These are phyloP conservation scores for Ophiocordyceps camponoti-saundersi DNA, from an alignment of 2,329 filamentous ascomycete genomes.

Conservation along the genomic window DNA sequence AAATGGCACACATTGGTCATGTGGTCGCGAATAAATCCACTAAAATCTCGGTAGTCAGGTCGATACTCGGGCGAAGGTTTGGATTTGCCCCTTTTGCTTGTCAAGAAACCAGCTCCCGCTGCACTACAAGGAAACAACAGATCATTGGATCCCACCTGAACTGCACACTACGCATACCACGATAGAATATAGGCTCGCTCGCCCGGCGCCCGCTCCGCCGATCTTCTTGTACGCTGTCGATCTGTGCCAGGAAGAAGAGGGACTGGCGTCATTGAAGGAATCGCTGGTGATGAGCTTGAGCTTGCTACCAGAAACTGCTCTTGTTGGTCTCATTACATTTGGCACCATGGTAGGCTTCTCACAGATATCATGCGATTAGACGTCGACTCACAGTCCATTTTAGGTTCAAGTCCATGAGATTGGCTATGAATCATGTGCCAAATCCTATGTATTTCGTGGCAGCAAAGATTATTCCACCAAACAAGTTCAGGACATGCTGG, in stretches of 20 bases:
- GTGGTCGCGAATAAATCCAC: conserved; percentile 6
- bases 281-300: conserved; percentile 76
- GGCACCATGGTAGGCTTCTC: conserved; percentile 69
- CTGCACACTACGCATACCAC: conserved; percentile 69
- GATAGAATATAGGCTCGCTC: conserved; percentile 72
- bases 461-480: conserved; percentile 98
- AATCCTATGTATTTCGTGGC: conserved; percentile 94
- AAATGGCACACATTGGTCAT: too few species aligned
- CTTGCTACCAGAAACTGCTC: conserved; percentile 61
- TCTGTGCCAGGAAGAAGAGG: conserved; percentile 78
- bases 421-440: conserved; percentile 93
- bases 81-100: conserved; percentile 81
- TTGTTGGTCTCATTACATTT: conserved; percentile 72
- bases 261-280: conserved; percentile 66
- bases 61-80: conserved; percentile 66
- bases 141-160: conserved; percentile 71
- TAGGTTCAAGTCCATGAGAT: conserved; percentile 93
- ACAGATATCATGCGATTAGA: neutral
- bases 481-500: conserved; percentile 99
- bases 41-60: conserved; percentile 43
- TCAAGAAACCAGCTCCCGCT: conserved; percentile 68
- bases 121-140: conserved; percentile 81
- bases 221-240: conserved; percentile 83
- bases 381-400: neutral
- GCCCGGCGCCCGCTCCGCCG: conserved; percentile 69